These are phyloP conservation scores for Volvox africanus DNA, from an alignment of 139 green algal species.

Conservation along the genomic window DNA sequence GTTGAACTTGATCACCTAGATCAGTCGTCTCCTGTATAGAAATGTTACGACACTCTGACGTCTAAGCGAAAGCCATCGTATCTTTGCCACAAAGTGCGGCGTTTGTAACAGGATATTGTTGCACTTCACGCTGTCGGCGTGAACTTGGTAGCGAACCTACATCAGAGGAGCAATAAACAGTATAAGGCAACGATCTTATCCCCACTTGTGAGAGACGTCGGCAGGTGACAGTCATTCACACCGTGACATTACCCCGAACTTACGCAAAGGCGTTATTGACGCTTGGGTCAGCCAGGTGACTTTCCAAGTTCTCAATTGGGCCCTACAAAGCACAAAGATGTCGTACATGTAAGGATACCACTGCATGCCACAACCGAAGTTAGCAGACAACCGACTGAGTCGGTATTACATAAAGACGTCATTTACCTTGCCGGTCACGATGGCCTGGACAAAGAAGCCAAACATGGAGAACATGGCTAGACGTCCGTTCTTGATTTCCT, in stretches of 20 bases:
- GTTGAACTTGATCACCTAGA: slow-evolving; percentile 1
- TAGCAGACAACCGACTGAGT: no score
- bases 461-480: slow-evolving; percentile 95
- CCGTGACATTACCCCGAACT: slow-evolving; percentile 47
- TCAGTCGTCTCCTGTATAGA: background rate
- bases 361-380: no score
- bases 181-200: background rate
- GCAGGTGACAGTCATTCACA: background rate
- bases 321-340: background rate
- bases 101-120: background rate
- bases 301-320: slow-evolving; percentile 73
- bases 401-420: background rate
- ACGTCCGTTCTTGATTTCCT: slow-evolving; percentile 97
- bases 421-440: slow-evolving; percentile 67
- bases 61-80: background rate
- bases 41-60: background rate
- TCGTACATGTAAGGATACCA: no score
- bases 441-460: slow-evolving; percentile 89
- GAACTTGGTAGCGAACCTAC: slow-evolving; percentile 42
- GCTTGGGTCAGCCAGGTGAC: slow-evolving; percentile 84
- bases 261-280: slow-evolving; percentile 84
- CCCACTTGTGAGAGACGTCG: background rate
- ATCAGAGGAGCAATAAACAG: background rate
- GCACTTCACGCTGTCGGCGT: slow-evolving; percentile 11
- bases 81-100: slow-evolving; percentile 2